phyloP scores from a whole-genome alignment of 805 yeast species.

The Blastobotrys parvus region DNA sequence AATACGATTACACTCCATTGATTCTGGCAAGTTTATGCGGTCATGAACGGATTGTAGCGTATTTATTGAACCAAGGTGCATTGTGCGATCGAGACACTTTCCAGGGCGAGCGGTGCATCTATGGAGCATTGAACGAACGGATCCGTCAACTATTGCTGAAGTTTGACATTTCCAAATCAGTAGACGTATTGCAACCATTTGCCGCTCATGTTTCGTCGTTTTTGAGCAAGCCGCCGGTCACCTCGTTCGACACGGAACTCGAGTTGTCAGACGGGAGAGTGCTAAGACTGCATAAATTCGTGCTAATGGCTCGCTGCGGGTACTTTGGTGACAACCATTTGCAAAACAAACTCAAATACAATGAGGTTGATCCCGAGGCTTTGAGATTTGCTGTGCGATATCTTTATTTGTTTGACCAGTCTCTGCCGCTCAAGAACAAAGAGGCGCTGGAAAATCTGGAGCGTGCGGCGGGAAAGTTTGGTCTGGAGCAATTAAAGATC shows the following conservation, averaged over 20 bases:
- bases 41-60: constrained; percentile 52
- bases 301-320: constrained; percentile 23
- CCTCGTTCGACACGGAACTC: constrained; percentile 24
- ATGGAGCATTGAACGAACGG: constrained; percentile 65
- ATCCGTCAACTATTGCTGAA: constrained; percentile 51
- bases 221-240: constrained; percentile 17
- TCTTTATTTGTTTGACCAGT: constrained; percentile 31
- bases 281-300: constrained; percentile 20
- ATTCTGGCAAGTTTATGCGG: constrained; percentile 71
- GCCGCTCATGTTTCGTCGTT: constrained; percentile 58
- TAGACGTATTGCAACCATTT: constrained; percentile 63
- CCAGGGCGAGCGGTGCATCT: constrained; percentile 70
- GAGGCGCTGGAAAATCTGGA: constrained; percentile 19
- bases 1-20: constrained; percentile 69
- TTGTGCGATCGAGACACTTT: constrained; percentile 74
- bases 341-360: constrained; percentile 22
- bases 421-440: constrained; percentile 31
- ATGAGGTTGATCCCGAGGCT: constrained; percentile 20
- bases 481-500: constrained; percentile 32
- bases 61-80: constrained; percentile 60
- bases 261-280: neutral
- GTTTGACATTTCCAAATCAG: constrained; percentile 59
- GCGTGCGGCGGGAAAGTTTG: constrained; percentile 29
- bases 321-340: constrained; percentile 25
- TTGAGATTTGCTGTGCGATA: constrained; percentile 26